Evolutionary conservation across 768 basidiomycete genomes (phyloP).

Genomic region (Naganishia onofrii): DNA sequence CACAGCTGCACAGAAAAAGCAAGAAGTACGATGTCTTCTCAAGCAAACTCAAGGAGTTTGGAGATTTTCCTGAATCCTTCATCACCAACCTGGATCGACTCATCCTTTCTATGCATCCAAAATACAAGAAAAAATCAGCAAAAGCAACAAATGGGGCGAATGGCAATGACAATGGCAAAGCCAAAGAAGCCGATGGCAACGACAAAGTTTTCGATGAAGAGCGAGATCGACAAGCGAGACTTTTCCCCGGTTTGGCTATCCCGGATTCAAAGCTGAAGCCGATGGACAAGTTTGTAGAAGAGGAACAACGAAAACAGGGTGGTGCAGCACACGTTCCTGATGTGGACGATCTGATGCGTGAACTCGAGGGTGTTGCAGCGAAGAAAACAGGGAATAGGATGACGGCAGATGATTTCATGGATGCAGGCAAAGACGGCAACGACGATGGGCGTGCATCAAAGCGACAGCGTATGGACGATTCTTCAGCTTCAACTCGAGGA

Average conservation of each 20-base stretch:
- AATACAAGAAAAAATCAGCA: conserved; percentile 74
- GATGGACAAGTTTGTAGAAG: conserved; percentile 50
- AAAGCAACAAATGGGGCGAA: conserved; percentile 49
- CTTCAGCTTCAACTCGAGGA: conserved; percentile 7
- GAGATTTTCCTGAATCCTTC: conserved; percentile 85
- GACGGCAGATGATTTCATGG: conserved; percentile 25
- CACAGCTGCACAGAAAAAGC: conserved; percentile 71
- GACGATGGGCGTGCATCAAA: conserved; percentile 43
- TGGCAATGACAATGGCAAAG: conserved; percentile 39
- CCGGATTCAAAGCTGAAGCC: conserved; percentile 69
- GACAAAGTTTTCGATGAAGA: conserved; percentile 58
- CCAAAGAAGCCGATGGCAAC: conserved; percentile 35
- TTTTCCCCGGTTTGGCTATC: conserved; percentile 86
- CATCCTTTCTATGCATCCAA: conserved; percentile 90
- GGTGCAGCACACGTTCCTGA: conserved; percentile 57
- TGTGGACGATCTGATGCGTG: conserved; percentile 82
- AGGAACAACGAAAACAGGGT: conserved; percentile 36
- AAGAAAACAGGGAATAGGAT: conserved; percentile 57
- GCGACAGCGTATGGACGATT: conserved; percentile 57
- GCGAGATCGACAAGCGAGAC: conserved; percentile 69
- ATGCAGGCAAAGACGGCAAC: conserved; percentile 27
- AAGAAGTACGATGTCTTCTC: conserved; percentile 79
- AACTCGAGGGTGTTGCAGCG: conserved; percentile 67
- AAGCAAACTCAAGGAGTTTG: conserved; percentile 68
- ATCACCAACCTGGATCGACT: conserved; percentile 90